A percentile compares a stretch with the other conserved stretches of the same genome.
These are phyloP conservation scores for Chrysosporium queenslandicum DNA, from an alignment of 2,329 filamentous ascomycete species.

Conservation along the genomic window DNA sequence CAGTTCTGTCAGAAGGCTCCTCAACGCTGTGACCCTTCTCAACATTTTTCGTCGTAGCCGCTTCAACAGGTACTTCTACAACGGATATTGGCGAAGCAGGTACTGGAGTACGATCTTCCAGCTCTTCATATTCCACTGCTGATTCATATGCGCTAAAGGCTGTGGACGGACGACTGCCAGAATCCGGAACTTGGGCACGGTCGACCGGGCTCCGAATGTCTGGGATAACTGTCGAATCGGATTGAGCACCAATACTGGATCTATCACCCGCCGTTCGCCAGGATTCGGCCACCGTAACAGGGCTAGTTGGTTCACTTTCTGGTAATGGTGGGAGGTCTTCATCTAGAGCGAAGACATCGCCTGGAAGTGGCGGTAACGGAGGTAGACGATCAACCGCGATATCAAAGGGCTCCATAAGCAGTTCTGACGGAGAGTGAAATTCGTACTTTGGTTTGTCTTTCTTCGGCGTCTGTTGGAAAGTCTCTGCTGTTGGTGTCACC, in stretches of 20 bases:
- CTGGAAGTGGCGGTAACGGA: not conserved
- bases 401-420: slow-evolving; percentile 31
- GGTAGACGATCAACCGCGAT: not conserved
- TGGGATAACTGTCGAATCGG: not conserved
- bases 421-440: slow-evolving; percentile 40
- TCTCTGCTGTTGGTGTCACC: slow-evolving; percentile 56
- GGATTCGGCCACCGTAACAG: slow-evolving; percentile 11
- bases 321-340: slow-evolving; percentile 17
- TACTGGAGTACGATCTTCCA: not conserved
- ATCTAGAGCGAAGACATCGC: not conserved
- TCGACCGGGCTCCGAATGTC: not conserved
- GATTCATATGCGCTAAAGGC: slow-evolving; percentile 11
- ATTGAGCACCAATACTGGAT: slow-evolving; percentile 3
- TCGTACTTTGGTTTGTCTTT: slow-evolving; percentile 37
- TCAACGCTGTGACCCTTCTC: not conserved
- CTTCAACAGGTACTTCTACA: not conserved
- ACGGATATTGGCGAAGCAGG: slow-evolving; percentile 5
- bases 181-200: not conserved
- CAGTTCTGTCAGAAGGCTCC: not conserved
- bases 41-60: not conserved
- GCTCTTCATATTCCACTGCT: slow-evolving; percentile 8
- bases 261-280: slow-evolving; percentile 9
- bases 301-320: slow-evolving; percentile 18
- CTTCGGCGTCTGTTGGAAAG: slow-evolving; percentile 31
- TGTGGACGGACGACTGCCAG: slow-evolving; percentile 7